phyloP scores from a whole-genome alignment of 2,329 filamentous ascomycete species.

The Ilyonectria sp. region DNA sequence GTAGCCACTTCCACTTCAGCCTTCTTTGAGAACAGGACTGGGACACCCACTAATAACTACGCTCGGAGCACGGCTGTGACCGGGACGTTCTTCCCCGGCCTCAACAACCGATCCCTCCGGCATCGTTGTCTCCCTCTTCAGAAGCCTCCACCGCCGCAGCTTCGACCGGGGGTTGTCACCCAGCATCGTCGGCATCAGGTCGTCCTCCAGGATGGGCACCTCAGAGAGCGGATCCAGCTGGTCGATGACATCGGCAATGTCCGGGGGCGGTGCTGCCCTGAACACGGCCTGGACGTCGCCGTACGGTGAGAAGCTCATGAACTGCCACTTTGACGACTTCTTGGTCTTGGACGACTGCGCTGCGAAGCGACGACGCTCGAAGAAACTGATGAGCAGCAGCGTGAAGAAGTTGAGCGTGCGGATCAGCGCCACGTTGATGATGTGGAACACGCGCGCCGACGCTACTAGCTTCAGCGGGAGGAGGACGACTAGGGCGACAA shows the following conservation, averaged over 20 bases:
- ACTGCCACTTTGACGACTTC: slow-evolving; percentile 56
- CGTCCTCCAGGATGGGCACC: slow-evolving; percentile 49
- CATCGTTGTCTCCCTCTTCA: slow-evolving; percentile 18
- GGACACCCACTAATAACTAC: slow-evolving; percentile 8
- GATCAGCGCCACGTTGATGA: slow-evolving; percentile 77
- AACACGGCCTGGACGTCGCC: slow-evolving; percentile 74
- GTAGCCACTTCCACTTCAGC: background rate
- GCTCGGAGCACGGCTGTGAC: slow-evolving; percentile 5
- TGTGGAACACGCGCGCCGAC: slow-evolving; percentile 77
- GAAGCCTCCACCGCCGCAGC: slow-evolving; percentile 27
- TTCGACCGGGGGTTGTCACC: slow-evolving; percentile 38
- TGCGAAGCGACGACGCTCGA: slow-evolving; percentile 72
- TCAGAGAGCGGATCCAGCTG: slow-evolving; percentile 50
- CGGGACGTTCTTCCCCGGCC: background rate
- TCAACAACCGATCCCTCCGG: slow-evolving; percentile 1
- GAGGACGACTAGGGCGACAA: slow-evolving; percentile 74
- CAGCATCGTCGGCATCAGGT: slow-evolving; percentile 45
- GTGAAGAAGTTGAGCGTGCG: slow-evolving; percentile 75
- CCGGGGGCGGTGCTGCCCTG: slow-evolving; percentile 68
- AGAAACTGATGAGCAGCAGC: slow-evolving; percentile 72
- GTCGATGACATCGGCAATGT: slow-evolving; percentile 50
- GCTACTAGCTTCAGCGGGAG: slow-evolving; percentile 77
- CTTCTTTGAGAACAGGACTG: background rate
- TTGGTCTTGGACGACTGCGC: slow-evolving; percentile 37
- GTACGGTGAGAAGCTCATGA: slow-evolving; percentile 68